Conservation (phyloP, 1,284 basidiomycete genomes). For the Fereydounia khargensis region DNA sequence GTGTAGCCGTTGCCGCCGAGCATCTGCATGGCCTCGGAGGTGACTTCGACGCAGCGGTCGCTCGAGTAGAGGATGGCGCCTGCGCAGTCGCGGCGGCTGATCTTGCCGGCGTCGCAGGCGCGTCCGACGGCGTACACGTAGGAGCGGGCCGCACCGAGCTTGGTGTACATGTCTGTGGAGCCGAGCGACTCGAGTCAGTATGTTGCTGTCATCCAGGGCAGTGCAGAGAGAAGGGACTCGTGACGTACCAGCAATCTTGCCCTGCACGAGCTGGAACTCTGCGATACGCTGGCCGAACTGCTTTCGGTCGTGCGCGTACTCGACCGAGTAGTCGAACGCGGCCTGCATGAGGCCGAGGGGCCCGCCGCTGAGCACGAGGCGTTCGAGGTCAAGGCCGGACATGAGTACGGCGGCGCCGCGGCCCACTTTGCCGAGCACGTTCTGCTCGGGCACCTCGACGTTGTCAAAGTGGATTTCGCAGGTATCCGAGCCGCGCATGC, state of each 20-base stretch:
- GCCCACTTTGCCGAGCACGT: conserved; percentile 77
- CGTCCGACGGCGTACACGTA: conserved; percentile 81
- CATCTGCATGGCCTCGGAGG: conserved; percentile 44
- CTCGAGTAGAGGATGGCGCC: conserved; percentile 40
- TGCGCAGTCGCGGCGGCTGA: conserved; percentile 61
- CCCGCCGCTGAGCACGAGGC: conserved; percentile 85
- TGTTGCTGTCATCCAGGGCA: background rate
- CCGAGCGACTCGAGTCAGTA: background rate
- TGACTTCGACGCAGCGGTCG: conserved; percentile 40
- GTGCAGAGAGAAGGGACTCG: background rate
- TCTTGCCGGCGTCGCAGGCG: conserved; percentile 36
- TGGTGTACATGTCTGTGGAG: conserved; percentile 85
- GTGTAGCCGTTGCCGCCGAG: conserved; percentile 43
- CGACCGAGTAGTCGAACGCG: conserved; percentile 81
- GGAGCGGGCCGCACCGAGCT: conserved; percentile 78
- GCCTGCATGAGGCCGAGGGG: conserved; percentile 82
- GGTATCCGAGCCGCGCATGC: conserved; percentile 93
- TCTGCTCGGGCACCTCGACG: conserved; percentile 76
- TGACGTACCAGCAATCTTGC: conserved; percentile 61
- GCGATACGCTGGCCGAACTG: conserved; percentile 84
- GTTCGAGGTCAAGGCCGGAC: conserved; percentile 88
- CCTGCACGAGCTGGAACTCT: conserved; percentile 95
- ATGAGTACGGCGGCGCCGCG: conserved; percentile 83
- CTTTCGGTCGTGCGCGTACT: conserved; percentile 85
- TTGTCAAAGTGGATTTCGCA: conserved; percentile 91